A percentile compares a stretch with the other conserved stretches of the same genome.
Evolutionary conservation across 805 yeast species (phyloP).

Genomic region (Candida glaebosa): DNA sequence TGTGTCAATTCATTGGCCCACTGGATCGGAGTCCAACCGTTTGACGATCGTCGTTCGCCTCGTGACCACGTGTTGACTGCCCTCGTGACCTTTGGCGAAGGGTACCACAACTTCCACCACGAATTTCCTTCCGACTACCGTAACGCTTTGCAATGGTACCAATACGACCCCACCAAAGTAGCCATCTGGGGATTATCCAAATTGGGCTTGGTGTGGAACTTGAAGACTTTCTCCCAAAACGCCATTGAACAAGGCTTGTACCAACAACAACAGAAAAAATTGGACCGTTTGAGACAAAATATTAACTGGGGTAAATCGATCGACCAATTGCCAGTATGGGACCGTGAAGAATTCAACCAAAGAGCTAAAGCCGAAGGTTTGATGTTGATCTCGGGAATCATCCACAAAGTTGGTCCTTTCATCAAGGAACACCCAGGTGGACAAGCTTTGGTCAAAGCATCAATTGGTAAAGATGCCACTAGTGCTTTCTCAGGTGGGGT

Average conservation of each 20-base stretch:
- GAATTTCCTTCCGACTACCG: slow-evolving; percentile 89
- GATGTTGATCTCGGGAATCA: slow-evolving; percentile 72
- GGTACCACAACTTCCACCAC: slow-evolving; percentile 87
- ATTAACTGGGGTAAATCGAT: slow-evolving; percentile 77
- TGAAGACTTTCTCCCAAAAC: slow-evolving; percentile 73
- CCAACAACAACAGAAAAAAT: slow-evolving; percentile 80
- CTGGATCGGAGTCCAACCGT: slow-evolving; percentile 83
- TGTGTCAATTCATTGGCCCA: slow-evolving; percentile 85
- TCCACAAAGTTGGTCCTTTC: slow-evolving; percentile 69
- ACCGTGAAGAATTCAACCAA: slow-evolving; percentile 55
- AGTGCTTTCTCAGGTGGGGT: slow-evolving; percentile 85
- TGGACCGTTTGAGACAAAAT: slow-evolving; percentile 57
- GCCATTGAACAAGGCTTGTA: slow-evolving; percentile 79
- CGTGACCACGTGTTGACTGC: slow-evolving; percentile 81
- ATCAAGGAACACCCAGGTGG: slow-evolving; percentile 85
- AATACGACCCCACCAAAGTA: slow-evolving; percentile 79
- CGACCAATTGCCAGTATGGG: slow-evolving; percentile 70
- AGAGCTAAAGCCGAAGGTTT: slow-evolving; percentile 54
- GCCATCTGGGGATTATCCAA: slow-evolving; percentile 56
- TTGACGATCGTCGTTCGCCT: slow-evolving; percentile 84
- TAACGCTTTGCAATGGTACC: slow-evolving; percentile 84
- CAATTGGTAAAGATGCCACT: slow-evolving; percentile 79
- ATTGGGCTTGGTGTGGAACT: slow-evolving; percentile 67
- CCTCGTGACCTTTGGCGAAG: slow-evolving; percentile 82
- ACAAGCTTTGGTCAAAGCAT: slow-evolving; percentile 63